Evolutionary conservation across 108 stramenopile species (phyloP), one percentile per base, ranked within the genome.

Genomic region (Bacterosira constricta): DNA sequence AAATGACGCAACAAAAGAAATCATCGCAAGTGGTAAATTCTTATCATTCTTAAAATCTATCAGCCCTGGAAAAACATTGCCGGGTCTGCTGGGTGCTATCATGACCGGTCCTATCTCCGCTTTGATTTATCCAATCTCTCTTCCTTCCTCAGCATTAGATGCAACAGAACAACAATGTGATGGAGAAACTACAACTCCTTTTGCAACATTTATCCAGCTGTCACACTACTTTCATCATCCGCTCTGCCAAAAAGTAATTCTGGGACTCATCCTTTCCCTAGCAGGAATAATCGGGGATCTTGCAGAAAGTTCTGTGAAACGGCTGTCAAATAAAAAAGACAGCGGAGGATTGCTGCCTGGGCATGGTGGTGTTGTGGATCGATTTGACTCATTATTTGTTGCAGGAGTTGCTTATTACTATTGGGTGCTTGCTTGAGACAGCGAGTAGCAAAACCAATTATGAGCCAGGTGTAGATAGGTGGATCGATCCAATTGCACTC

Each of bases 311-410:
- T 75, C 86, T 10, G 81, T 90, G 54, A 94, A 94, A 58, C 87
- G 93, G 15, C 59, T 74, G 44, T 76, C 80, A 2, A 41, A 72
- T 74, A 56, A 63, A 67, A 93, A 94, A 41, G 93, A 94, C 74
- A 80, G 84, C 44, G 84, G 86, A 7, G 87, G 72, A 30, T 55
- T 94, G 37, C 63, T 94, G 37, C 93, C 93, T 0, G 93, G 93
- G 3, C 93, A 94, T 74, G 93, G 93, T 7, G 93, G 93, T 1
- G 83, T 94, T 18, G 63, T 94, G 52, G 93, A 94, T 85, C 79
- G 93, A 60, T 94, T 94, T 66, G 93, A 94, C 77, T 90, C 89
- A 7, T 65, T 86, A 10, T 71, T 91, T 11, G 51, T 88, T 42
- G 82, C 90, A 3, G 86, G 87, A 32, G 51, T 91, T 30, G 73